Evolutionary conservation across 1,284 basidiomycete genomes (phyloP).

Genomic region (Ceratobasidium sp.): DNA sequence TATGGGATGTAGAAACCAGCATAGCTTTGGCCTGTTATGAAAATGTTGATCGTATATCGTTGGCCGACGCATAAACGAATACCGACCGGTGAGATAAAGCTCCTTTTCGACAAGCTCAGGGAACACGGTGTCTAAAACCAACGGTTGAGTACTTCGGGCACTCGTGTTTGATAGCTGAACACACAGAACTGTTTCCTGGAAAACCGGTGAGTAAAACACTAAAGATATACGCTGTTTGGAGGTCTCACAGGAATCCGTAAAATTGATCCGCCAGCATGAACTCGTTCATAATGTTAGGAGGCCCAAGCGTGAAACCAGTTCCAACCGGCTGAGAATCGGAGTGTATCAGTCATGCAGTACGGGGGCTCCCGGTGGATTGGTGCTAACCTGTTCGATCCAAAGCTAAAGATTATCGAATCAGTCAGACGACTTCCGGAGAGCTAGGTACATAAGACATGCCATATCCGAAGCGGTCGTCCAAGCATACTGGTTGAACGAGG

Average conservation of each 20-base stretch:
- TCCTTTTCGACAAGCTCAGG: conserved; percentile 48
- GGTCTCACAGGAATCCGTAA: conserved; percentile 50
- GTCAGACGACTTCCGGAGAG: neutral
- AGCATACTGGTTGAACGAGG: conserved; percentile 55
- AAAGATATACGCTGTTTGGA: neutral
- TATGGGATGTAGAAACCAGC: conserved; percentile 57
- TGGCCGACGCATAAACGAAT: neutral
- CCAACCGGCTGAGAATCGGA: conserved; percentile 56
- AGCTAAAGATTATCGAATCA: conserved; percentile 18
- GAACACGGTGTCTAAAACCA: conserved; percentile 40
- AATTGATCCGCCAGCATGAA: conserved; percentile 57
- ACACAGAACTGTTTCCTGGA: conserved; percentile 20
- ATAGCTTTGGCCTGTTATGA: conserved; percentile 16
- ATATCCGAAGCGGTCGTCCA: conserved; percentile 57
- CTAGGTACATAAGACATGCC: conserved; percentile 22
- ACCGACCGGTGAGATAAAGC: conserved; percentile 54
- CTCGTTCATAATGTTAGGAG: conserved; percentile 54
- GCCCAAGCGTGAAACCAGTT: conserved; percentile 57
- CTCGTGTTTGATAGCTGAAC: neutral
- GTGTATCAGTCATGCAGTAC: neutral
- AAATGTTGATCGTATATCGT: neutral
- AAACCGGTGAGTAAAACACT: conserved; percentile 7
- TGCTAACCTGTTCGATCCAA: conserved; percentile 42
- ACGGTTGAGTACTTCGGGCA: neutral
- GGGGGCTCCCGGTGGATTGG: neutral